These are phyloP conservation scores for Suillus decipiens DNA, from an alignment of 768 basidiomycete species.

Conservation along the genomic window DNA sequence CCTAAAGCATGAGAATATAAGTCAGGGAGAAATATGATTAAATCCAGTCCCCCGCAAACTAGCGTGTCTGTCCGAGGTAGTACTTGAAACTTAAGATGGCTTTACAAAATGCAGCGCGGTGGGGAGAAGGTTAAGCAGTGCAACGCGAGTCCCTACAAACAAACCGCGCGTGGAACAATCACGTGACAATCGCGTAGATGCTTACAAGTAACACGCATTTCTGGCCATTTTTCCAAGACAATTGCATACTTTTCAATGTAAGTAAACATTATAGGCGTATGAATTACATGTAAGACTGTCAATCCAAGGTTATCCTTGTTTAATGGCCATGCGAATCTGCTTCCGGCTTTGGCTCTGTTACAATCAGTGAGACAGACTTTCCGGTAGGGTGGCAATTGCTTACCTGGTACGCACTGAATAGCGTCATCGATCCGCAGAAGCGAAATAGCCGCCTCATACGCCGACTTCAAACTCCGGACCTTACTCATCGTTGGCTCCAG, in stretches of 20 bases:
- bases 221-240: constrained; percentile 1
- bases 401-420: constrained; percentile 88
- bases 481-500: constrained; percentile 97
- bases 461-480: constrained; percentile 95
- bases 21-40: constrained; percentile 19
- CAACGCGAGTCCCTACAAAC: constrained; percentile 22
- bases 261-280: constrained; percentile 13
- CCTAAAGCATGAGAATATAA: constrained; percentile 34
- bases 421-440: constrained; percentile 94
- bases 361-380: constrained; percentile 19
- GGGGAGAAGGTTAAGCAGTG: constrained; percentile 16
- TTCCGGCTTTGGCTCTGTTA: constrained; percentile 69
- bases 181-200: constrained; percentile 29
- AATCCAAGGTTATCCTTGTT: constrained; percentile 15
- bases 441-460: constrained; percentile 94
- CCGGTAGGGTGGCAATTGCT: constrained; percentile 30
- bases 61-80: constrained; percentile 14
- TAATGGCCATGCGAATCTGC: constrained; percentile 78
- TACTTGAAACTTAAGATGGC: constrained; percentile 1
- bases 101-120: constrained; percentile 22
- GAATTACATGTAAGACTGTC: constrained; percentile 18
- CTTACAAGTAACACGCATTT: neutral
- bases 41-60: constrained; percentile 8
- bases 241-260: constrained; percentile 4
- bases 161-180: constrained; percentile 22